Percentiles rank a stretch among this genome's conserved stretches.
phyloP scores from a whole-genome alignment of 768 basidiomycete genomes.

The Tephrocybe sp. region DNA sequence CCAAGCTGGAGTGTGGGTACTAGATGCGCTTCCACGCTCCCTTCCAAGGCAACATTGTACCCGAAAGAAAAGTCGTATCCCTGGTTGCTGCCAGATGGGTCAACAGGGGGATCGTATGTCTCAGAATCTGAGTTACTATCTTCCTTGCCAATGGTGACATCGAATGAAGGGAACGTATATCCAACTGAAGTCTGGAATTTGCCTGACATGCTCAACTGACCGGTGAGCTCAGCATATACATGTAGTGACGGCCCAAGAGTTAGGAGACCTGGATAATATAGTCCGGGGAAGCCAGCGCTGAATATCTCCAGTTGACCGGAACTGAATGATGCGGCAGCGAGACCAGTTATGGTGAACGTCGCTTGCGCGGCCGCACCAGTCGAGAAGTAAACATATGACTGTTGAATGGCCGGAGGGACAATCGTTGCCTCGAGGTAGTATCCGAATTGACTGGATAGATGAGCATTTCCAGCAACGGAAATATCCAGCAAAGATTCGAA shows the following conservation, averaged over 20 bases:
- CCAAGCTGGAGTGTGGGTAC: background rate
- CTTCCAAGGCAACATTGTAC: background rate
- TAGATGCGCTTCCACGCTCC: background rate
- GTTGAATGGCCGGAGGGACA: background rate
- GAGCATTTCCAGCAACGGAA: background rate
- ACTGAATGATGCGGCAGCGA: background rate
- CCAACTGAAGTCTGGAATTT: background rate
- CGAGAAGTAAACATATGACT: background rate
- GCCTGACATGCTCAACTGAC: background rate
- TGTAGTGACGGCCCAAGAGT: conserved; percentile 1
- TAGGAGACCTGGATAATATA: conserved; percentile 3
- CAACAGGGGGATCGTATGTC: too few relatives aligned
- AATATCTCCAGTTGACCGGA: too few relatives aligned
- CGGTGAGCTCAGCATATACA: background rate
- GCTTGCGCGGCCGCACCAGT: background rate
- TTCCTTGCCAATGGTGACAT: background rate
- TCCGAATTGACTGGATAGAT: background rate
- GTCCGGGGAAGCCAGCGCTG: conserved; percentile 2
- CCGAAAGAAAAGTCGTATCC: background rate
- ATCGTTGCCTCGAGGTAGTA: background rate
- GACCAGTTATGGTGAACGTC: background rate
- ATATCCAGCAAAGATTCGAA: background rate
- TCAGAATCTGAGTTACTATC: background rate
- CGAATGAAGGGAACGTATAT: conserved; percentile 2
- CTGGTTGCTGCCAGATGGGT: too few relatives aligned